Evolutionary conservation across 139 green algal species (phyloP), one percentile per base, ranked within the genome.

Genomic region (Desmodesmus armatus): DNA sequence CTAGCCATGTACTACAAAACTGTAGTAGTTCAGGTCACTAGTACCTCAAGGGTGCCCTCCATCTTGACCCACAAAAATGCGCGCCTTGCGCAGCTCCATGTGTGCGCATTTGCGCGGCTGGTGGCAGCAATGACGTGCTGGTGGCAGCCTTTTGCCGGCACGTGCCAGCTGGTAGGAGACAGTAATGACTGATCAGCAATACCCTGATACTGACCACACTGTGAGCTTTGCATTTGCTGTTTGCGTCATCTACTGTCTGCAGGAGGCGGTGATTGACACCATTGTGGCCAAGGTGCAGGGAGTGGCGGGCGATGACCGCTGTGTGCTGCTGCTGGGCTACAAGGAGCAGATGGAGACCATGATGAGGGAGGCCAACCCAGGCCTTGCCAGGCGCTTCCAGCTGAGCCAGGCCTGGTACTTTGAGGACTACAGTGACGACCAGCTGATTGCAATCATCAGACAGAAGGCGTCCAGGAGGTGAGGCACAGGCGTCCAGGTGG

Each of bases 291-390:
- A 89, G 82, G 89, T 93, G 33, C 89, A 93, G 60, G 89, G 87
- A 1, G 87, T 91, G 41, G 84, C 89, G 5, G 89, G 89, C 9
- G 89, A 93, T 70, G 89, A 93, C 82, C 85, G 85, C 70, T 91
- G 87, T 70, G 89, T 93, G 53, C 84, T 93, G 82, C 73, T 93
- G 82, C 89, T 93, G 66, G 89, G 89, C 13, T 93, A 93, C 70
- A 31, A 84, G 47, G 85, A 86, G 31, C 44, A 91, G 58, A 91
- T 93, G 89, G 73, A 86, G 47, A 33, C 66, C 27, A 90, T 93
- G 89, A 89, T 93, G 72, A 49, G 85, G 1, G 44, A 90, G 49
- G 87, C 87, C 49, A 91, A 92, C 87, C 89, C 87, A 35, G 89
- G 88, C 6, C 85, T 92, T 63, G 85, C 87, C 27, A 76, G 89